Evolutionary conservation across 352 stramenopile genomes (phyloP), one percentile per base, ranked within the genome.

Genomic region (Elongisporangium senticosum): DNA sequence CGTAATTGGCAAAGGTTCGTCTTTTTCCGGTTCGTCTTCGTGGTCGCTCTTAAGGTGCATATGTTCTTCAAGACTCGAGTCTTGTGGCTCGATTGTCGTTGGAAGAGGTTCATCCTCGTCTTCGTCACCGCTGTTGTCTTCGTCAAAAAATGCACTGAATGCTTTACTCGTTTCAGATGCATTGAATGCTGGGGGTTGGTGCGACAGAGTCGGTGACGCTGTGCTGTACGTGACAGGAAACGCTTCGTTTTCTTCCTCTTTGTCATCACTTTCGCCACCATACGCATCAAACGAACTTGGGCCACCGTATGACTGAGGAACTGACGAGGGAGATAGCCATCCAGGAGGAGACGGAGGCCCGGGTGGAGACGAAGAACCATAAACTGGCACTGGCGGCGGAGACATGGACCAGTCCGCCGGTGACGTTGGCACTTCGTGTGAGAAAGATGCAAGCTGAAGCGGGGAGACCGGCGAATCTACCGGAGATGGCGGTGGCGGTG

Each of bases 211-310:
- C n/a, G 63, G 55, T 5, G 70, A 65, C n/a, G 66, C 55, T 2
- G 56, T 55, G 2, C 67, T 69, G 59, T 82, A 89, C 7, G 77
- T 74, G 28, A 59, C 59, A 40, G 83, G 83, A 55, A 93, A 90
- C 21, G 75, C 80, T 65, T 93, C 83, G 33, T 93, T 80, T 71
- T 91, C 79, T 62, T 90, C 80, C n/a, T 83, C 74, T 43, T 75
- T 75, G 55, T 79, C 76, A 58, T 83, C 69, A 23, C 69, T 24
- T 23, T 68, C 52, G 2, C 58, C 51, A 5, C 43, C 11, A 49
- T 49, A 39, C 1, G 20, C 49, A n/a, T 43, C 50, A 17, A 64
- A 51, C 8, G 33, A 43, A 4, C 10, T 43, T 43, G 0, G 8
- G 4, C 37, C 62, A 63, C 19, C 17, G 20, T 23, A 47, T 48